Percentiles rank a stretch among this genome's conserved stretches.
Conservation (phyloP, 2,329 filamentous ascomycete species). For the Microthyrium microscopicum region DNA sequence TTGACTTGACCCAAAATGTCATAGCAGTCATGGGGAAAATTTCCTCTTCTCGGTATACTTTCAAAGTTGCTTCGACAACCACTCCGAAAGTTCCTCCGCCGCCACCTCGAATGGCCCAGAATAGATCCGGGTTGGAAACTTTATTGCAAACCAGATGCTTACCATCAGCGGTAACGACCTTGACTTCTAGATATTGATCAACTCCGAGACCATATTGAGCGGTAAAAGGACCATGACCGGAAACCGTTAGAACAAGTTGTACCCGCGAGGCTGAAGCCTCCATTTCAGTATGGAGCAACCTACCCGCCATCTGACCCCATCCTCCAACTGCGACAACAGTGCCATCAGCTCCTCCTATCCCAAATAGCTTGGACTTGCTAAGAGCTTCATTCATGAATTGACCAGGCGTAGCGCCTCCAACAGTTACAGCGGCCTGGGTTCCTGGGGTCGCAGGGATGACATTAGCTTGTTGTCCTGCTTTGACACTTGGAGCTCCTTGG, state of each 20-base stretch:
- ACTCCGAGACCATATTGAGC: slow-evolving; percentile 21
- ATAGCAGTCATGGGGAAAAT: slow-evolving; percentile 6
- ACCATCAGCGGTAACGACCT: slow-evolving; percentile 19
- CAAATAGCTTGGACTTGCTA: not conserved
- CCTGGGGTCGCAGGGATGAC: not conserved
- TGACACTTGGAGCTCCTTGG: not conserved
- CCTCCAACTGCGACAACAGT: not conserved
- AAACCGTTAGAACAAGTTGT: too few species aligned
- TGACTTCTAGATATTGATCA: slow-evolving; percentile 17
- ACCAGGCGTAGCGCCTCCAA: not conserved
- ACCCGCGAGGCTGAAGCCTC: too few species aligned
- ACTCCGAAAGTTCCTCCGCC: slow-evolving; percentile 17
- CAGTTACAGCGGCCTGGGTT: slow-evolving; percentile 2
- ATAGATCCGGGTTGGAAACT: slow-evolving; percentile 18
- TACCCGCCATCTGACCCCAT: not conserved
- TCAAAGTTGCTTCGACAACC: slow-evolving; percentile 16
- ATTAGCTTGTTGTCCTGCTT: not conserved
- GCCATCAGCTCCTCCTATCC: not conserved
- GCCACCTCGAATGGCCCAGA: slow-evolving; percentile 20
- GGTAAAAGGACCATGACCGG: slow-evolving; percentile 25
- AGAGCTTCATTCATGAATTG: not conserved
- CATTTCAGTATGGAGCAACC: slow-evolving; percentile 14
- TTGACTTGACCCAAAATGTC: not conserved
- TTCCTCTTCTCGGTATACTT: slow-evolving; percentile 12
- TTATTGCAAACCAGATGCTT: slow-evolving; percentile 15